These are phyloP conservation scores for Penstemon newberryi DNA, from an alignment of 257 asterid species.

Conservation along the genomic window DNA sequence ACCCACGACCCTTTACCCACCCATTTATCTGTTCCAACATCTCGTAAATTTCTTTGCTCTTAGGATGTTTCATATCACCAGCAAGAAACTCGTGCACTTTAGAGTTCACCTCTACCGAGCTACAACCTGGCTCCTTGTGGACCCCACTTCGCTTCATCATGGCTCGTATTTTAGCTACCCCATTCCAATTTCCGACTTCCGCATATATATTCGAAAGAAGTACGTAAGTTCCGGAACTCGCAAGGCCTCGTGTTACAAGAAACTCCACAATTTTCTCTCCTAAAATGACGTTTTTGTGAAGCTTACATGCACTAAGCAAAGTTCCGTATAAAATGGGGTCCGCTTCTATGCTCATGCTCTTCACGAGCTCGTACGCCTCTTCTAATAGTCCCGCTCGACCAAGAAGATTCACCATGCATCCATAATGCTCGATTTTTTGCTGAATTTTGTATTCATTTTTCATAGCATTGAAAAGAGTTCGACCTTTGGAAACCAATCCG, in stretches of 20 bases:
- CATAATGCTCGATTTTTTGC: slow-evolving; percentile 57
- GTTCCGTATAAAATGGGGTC: slow-evolving; percentile 54
- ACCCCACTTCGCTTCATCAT: slow-evolving; percentile 51
- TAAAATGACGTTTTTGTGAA: slow-evolving; percentile 41
- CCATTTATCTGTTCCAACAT: slow-evolving; percentile 42
- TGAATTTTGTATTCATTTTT: slow-evolving; percentile 33
- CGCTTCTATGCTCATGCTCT: slow-evolving; percentile 25
- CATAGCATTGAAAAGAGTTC: slow-evolving; percentile 41
- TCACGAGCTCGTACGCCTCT: slow-evolving; percentile 47
- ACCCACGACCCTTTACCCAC: slow-evolving; percentile 37
- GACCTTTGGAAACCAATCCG: slow-evolving; percentile 52
- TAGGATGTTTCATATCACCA: slow-evolving; percentile 49
- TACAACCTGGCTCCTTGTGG: slow-evolving; percentile 56
- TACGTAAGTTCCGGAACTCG: slow-evolving; percentile 49
- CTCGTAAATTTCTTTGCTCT: slow-evolving; percentile 42
- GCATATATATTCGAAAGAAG: slow-evolving; percentile 58
- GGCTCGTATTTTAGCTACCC: slow-evolving; percentile 45
- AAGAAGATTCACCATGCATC: slow-evolving; percentile 63
- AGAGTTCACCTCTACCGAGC: slow-evolving; percentile 52
- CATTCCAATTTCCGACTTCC: slow-evolving; percentile 47
- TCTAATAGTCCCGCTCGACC: slow-evolving; percentile 51
- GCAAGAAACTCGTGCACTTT: slow-evolving; percentile 54
- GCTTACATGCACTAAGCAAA: slow-evolving; percentile 50
- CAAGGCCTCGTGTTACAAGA: slow-evolving; percentile 36
- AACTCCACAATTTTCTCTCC: slow-evolving; percentile 41